Evolutionary conservation across 1,284 basidiomycete species (phyloP).

Genomic region (Xerocomus amazonicus): DNA sequence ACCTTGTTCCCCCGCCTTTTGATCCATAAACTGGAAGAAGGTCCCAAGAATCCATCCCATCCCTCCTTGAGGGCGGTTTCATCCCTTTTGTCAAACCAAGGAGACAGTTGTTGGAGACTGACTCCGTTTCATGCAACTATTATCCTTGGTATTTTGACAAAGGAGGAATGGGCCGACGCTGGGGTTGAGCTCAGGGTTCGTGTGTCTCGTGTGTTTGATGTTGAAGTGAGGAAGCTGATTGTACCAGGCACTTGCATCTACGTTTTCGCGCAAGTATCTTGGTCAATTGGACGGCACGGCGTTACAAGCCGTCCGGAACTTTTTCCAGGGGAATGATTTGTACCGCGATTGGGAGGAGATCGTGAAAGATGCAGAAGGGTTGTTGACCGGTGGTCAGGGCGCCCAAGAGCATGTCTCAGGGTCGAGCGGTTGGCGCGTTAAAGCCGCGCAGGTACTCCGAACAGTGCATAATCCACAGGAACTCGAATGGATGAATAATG

Average conservation of each 20-base stretch:
- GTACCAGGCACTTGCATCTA: constrained; percentile 18
- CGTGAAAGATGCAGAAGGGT: constrained; percentile 8
- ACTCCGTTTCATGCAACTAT: constrained; percentile 27
- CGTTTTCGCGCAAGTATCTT: constrained; percentile 26
- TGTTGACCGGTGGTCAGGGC: constrained; percentile 2
- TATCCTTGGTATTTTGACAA: constrained; percentile 34
- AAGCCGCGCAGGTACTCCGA: constrained; percentile 30
- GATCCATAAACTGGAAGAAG: constrained; percentile 31
- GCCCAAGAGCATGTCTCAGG: not conserved
- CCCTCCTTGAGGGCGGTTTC: constrained; percentile 14
- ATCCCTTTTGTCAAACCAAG: constrained; percentile 28
- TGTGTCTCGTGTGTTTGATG: constrained; percentile 5
- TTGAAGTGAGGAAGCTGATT: constrained; percentile 10
- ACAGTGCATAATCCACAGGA: constrained; percentile 40
- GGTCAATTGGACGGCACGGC: constrained; percentile 18
- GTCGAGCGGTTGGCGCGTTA: constrained; percentile 18
- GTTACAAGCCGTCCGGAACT: constrained; percentile 8
- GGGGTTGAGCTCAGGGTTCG: constrained; percentile 33
- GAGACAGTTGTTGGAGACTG: constrained; percentile 27
- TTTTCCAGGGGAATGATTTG: constrained; percentile 19
- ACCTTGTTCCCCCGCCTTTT: constrained; percentile 33
- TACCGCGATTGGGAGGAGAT: constrained; percentile 15
- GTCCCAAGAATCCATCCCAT: constrained; percentile 22
- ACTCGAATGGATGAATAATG: constrained; percentile 46
- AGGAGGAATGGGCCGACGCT: constrained; percentile 36